Conservation (phyloP, 164 flowering plant genomes). For the Platanus orientalis region DNA sequence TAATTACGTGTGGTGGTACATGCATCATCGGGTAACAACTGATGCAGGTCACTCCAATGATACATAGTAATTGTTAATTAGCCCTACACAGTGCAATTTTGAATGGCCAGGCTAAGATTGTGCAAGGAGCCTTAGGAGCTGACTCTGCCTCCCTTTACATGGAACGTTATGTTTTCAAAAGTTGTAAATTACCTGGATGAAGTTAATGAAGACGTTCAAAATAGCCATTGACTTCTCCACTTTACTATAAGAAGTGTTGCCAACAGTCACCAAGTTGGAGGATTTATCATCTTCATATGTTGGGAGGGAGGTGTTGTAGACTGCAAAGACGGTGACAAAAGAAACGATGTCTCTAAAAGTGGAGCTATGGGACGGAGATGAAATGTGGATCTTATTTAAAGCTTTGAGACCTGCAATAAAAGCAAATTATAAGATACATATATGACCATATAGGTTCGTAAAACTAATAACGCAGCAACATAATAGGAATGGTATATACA, state of each 20-base stretch:
- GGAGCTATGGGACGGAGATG: slow-evolving; percentile 18
- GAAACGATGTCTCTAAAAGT: slow-evolving; percentile 32
- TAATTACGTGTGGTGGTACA: too few relatives aligned
- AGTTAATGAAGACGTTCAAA: slow-evolving; percentile 67
- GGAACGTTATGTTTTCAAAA: neutral
- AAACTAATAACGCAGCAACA: neutral
- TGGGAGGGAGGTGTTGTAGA: slow-evolving; percentile 47
- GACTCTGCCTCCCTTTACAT: neutral
- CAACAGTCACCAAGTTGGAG: slow-evolving; percentile 52
- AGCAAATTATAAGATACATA: neutral
- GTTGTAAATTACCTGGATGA: slow-evolving; percentile 62
- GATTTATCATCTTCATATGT: slow-evolving; percentile 20
- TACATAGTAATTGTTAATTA: too few relatives aligned
- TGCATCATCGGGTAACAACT: too few relatives aligned
- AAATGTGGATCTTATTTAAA: slow-evolving; percentile 51
- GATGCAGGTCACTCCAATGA: too few relatives aligned
- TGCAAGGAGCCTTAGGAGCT: too few relatives aligned
- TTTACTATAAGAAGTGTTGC: slow-evolving; percentile 63
- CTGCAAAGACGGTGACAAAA: slow-evolving; percentile 72
- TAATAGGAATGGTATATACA: too few relatives aligned
- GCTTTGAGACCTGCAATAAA: slow-evolving; percentile 60
- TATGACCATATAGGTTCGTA: neutral
- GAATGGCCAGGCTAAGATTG: too few relatives aligned
- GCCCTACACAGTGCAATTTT: too few relatives aligned
- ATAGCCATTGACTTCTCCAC: slow-evolving; percentile 75